Evolutionary conservation across 495 filamentous ascomycete species (phyloP).

Genomic region (Articulospora tetracladia): DNA sequence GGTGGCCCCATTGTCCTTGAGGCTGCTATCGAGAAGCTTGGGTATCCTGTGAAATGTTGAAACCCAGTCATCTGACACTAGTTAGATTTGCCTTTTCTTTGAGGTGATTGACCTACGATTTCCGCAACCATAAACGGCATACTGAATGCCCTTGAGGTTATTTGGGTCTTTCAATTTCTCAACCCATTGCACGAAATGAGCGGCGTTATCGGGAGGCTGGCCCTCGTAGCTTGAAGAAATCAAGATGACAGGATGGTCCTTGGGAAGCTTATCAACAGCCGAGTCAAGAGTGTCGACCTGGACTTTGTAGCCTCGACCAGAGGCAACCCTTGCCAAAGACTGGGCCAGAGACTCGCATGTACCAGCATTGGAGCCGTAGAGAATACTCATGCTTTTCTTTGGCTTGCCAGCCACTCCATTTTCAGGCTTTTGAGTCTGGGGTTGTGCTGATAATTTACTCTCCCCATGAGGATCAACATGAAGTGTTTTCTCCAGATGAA

Average conservation of each 20-base stretch:
- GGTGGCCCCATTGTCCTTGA: slow-evolving; percentile 47
- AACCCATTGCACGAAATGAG: slow-evolving; percentile 65
- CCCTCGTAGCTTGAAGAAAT: slow-evolving; percentile 74
- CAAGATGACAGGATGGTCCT: slow-evolving; percentile 58
- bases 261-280: slow-evolving; percentile 57
- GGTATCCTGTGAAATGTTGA: slow-evolving; percentile 72
- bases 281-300: slow-evolving; percentile 56
- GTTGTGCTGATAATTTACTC: slow-evolving; percentile 1
- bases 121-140: slow-evolving; percentile 64
- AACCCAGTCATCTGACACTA: slow-evolving; percentile 51
- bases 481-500: slow-evolving; percentile 51
- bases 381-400: slow-evolving; percentile 54
- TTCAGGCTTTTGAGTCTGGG: background rate
- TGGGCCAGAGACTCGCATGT: slow-evolving; percentile 71
- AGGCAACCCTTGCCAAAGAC: slow-evolving; percentile 54
- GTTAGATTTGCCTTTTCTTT: background rate
- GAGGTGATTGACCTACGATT: slow-evolving; percentile 27
- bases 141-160: slow-evolving; percentile 48
- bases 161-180: slow-evolving; percentile 44
- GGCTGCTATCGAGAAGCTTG: slow-evolving; percentile 52
- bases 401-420: slow-evolving; percentile 18
- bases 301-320: slow-evolving; percentile 53
- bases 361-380: slow-evolving; percentile 71
- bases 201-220: slow-evolving; percentile 70
- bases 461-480: no score